These are phyloP conservation scores for Spathaspora girioi DNA, from an alignment of 805 yeast genomes.

Conservation along the genomic window DNA sequence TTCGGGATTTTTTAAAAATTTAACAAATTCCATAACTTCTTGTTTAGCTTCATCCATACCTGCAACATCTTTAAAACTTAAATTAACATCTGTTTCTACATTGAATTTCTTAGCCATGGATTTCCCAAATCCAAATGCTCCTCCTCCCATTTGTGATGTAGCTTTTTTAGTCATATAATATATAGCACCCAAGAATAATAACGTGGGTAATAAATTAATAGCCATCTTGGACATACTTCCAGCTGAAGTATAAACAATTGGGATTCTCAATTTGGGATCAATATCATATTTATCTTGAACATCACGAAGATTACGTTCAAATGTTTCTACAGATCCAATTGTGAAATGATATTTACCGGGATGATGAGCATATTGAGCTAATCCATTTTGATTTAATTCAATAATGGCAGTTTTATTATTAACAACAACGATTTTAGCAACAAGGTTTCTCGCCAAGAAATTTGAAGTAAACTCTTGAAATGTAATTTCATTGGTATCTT, in stretches of 20 bases:
- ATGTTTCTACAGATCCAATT: conserved; percentile 85
- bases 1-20: conserved; percentile 83
- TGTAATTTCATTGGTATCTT: conserved; percentile 52
- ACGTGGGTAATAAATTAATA: conserved; percentile 82
- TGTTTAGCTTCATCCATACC: conserved; percentile 97
- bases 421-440: conserved; percentile 67
- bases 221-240: conserved; percentile 62
- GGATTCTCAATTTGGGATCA: conserved; percentile 63
- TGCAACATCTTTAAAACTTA: conserved; percentile 91
- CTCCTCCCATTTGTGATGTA: conserved; percentile 59
- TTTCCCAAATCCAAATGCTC: conserved; percentile 80
- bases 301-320: conserved; percentile 73
- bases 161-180: conserved; percentile 75
- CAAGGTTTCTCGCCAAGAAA: conserved; percentile 74
- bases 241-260: conserved; percentile 74
- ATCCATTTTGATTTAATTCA: conserved; percentile 59
- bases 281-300: conserved; percentile 71
- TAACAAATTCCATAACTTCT: conserved; percentile 97
- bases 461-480: conserved; percentile 88
- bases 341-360: conserved; percentile 46
- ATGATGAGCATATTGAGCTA: conserved; percentile 38
- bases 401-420: conserved; percentile 76
- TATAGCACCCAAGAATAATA: conserved; percentile 82
- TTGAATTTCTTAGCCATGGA: conserved; percentile 89
- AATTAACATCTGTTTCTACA: conserved; percentile 85